These are phyloP conservation scores for Thozetella sp. DNA, from an alignment of 495 filamentous ascomycete species.

Conservation along the genomic window DNA sequence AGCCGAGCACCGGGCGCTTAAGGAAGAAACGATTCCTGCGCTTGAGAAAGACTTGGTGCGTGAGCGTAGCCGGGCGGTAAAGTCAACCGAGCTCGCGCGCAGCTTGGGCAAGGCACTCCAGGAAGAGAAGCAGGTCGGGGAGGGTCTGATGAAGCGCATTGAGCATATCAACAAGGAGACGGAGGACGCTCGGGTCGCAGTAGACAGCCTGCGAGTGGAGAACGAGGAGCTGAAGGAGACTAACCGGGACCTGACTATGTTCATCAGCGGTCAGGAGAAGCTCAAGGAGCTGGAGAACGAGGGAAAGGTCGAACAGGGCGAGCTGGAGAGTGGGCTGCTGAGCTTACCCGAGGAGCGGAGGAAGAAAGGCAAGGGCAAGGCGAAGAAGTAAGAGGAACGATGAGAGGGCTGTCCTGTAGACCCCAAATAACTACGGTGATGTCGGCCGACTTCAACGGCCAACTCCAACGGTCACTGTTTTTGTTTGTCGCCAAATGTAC, in stretches of 20 bases:
- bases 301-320: conserved; percentile 60
- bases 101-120: conserved; percentile 75
- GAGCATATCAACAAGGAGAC: conserved; percentile 64
- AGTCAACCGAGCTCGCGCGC: conserved; percentile 74
- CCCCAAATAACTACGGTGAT: no score
- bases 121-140: conserved; percentile 86
- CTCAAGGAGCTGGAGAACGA: conserved; percentile 67
- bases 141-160: conserved; percentile 76
- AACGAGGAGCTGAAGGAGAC: conserved; percentile 73
- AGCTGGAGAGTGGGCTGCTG: conserved; percentile 49
- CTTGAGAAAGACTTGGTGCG: conserved; percentile 74
- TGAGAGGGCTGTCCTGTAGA: no score
- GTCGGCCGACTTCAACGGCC: no score
- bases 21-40: conserved; percentile 57
- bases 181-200: conserved; percentile 51
- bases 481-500: no score
- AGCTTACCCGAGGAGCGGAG: conserved; percentile 54
- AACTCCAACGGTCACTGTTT: no score
- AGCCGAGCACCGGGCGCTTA: conserved; percentile 55
- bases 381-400: conserved; percentile 19
- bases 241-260: conserved; percentile 90
- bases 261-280: conserved; percentile 82
- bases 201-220: conserved; percentile 55
- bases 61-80: conserved; percentile 65
- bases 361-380: conserved; percentile 57